Conservation (phyloP, 2,329 filamentous ascomycete species). For the Fusarium luffae region DNA sequence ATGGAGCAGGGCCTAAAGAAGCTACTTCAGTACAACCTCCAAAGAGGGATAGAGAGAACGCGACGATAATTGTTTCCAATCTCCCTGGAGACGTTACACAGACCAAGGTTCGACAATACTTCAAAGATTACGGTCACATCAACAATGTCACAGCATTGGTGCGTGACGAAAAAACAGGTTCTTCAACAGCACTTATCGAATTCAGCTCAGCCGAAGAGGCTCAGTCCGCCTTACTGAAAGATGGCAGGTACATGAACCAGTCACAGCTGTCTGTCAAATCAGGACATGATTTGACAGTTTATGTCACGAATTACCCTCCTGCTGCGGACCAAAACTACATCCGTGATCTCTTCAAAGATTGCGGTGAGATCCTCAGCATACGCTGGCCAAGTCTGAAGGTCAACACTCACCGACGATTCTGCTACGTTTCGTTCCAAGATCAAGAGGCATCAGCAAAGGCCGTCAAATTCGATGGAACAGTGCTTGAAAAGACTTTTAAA, state of each 20-base stretch:
- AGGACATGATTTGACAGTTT: conserved; percentile 84
- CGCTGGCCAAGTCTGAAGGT: conserved; percentile 92
- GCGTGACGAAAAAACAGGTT: conserved; percentile 68
- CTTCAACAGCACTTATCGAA: conserved; percentile 81
- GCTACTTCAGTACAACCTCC: conserved; percentile 49
- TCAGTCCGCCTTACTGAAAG: conserved; percentile 80
- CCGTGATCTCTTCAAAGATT: conserved; percentile 74
- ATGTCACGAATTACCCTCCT: conserved; percentile 89
- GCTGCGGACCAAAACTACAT: conserved; percentile 78
- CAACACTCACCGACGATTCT: conserved; percentile 90
- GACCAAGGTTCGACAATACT: conserved; percentile 85
- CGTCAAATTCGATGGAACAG: conserved; percentile 75
- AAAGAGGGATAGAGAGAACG: conserved; percentile 91
- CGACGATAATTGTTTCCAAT: conserved; percentile 83
- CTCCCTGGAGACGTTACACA: conserved; percentile 77
- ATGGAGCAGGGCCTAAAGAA: conserved; percentile 43
- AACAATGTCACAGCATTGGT: conserved; percentile 76
- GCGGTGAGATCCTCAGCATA: conserved; percentile 85
- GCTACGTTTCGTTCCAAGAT: conserved; percentile 90
- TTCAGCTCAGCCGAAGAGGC: conserved; percentile 86
- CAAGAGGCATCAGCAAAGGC: conserved; percentile 76
- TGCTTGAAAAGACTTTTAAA: conserved; percentile 74
- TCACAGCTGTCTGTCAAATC: conserved; percentile 78
- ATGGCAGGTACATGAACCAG: conserved; percentile 82
- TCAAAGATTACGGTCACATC: conserved; percentile 88